Evolutionary conservation across 345 rosid species (phyloP), one percentile per base, ranked within the genome.

Genomic region (Abelmoschus esculentus): DNA sequence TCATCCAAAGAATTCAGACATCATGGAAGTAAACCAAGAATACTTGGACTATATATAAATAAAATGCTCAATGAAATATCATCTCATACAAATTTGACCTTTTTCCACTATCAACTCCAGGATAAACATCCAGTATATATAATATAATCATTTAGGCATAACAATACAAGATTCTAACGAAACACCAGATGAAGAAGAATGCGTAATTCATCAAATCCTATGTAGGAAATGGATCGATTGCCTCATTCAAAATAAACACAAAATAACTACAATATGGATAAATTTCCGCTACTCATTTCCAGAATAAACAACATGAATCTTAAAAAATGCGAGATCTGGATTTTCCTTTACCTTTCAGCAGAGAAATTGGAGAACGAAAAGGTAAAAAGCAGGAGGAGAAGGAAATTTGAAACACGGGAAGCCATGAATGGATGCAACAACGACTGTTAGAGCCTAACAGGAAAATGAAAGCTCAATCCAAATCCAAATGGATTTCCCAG

Each of bases 331-430:
- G 65, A 74, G 50, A 54, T 15, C 17, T 62, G 65, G 22, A 32
- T 54, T 58, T 59, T 58, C n/a, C 14, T 15, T 69, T 82, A 84
- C 88, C 84, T 79, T 63, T 71, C 79, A 19, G 77, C 75, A 42
- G 72, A 73, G 69, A 59, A 71, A 64, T 26, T 31, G 59, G 77
- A 68, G 69, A 76, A 65, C 3, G 75, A 61, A 56, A 31, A 66
- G 11, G 76, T 11, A 19, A 80, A 70, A 28, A 70, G 76, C 57
- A 73, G 74, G 52, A 70, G 29, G 26, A 82, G 40, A 60, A 77
- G 63, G 52, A 78, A 62, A 47, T 71, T 17, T 31, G 54, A 67
- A 26, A 11, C 57, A 9, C 49, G 19, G 18, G 66, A 71, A 71
- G 80, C 82, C 85, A 84, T 81, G 69, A 57, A 46, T 28, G 70